Evolutionary conservation across 257 asterid genomes (phyloP).

Genomic region (Linaria vulgaris): DNA sequence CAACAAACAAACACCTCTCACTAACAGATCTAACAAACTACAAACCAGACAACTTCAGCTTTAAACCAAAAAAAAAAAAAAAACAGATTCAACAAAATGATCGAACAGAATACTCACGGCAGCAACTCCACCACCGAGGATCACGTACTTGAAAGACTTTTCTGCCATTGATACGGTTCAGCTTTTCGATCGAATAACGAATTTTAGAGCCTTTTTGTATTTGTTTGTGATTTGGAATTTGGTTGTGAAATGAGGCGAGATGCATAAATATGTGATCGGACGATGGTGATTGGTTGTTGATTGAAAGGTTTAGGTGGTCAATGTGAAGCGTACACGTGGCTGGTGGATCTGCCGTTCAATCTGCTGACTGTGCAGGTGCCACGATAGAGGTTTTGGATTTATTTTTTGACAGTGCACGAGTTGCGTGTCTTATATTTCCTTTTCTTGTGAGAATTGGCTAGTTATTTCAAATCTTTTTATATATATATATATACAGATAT

Average conservation of each 20-base stretch:
- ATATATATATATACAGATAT: too few species aligned
- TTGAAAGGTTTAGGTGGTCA: constrained; percentile 18
- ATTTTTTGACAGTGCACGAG: too few species aligned
- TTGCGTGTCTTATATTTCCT: too few species aligned
- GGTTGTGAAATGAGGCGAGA: constrained; percentile 1
- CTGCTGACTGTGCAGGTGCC: constrained; percentile 39
- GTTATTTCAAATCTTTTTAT: too few species aligned
- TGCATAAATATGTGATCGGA: neutral
- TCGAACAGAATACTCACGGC: constrained; percentile 58
- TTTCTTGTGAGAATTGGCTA: too few species aligned
- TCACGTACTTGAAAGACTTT: constrained; percentile 82
- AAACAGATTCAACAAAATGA: neutral
- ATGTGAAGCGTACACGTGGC: constrained; percentile 39
- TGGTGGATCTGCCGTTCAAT: constrained; percentile 20
- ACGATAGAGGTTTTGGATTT: constrained; percentile 13
- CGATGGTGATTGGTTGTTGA: constrained; percentile 23
- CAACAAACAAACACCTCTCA: constrained; percentile 13
- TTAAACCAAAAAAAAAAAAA: too few species aligned
- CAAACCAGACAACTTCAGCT: too few species aligned
- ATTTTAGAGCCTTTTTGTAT: neutral
- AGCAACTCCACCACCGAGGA: constrained; percentile 89
- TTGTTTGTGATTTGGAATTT: neutral
- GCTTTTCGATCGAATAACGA: neutral
- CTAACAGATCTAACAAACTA: too few species aligned
- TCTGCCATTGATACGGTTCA: constrained; percentile 52